These are phyloP conservation scores for Cryptosporidium felis DNA, from an alignment of 169 alveolate species.

Conservation along the genomic window DNA sequence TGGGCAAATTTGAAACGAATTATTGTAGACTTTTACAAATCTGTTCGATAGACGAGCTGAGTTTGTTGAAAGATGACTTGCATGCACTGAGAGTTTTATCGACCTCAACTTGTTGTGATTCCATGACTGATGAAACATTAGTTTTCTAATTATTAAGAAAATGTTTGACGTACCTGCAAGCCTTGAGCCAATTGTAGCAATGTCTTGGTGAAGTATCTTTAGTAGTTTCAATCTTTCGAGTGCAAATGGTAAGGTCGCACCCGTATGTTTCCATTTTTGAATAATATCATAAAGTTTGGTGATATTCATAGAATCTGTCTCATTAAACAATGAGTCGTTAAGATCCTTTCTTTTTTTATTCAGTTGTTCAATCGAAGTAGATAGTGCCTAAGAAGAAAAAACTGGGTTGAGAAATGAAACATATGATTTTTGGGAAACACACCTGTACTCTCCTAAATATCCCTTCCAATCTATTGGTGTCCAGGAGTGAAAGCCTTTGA, in stretches of 20 bases:
- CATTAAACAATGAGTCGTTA: slow-evolving; percentile 44
- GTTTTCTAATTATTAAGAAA: neutral
- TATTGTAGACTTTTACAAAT: slow-evolving; percentile 38
- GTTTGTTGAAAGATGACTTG: slow-evolving; percentile 23
- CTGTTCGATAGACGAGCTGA: slow-evolving; percentile 26
- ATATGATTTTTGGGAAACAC: neutral
- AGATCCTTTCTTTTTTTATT: slow-evolving; percentile 60
- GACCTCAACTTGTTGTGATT: slow-evolving; percentile 51
- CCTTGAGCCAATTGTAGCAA: slow-evolving; percentile 46
- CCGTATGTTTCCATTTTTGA: slow-evolving; percentile 59
- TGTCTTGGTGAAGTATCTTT: slow-evolving; percentile 40
- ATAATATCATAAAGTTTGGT: slow-evolving; percentile 56
- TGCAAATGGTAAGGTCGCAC: slow-evolving; percentile 55
- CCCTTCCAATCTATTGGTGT: slow-evolving; percentile 75
- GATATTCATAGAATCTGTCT: slow-evolving; percentile 44
- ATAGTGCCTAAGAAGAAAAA: slow-evolving; percentile 17
- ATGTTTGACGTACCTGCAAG: slow-evolving; percentile 6
- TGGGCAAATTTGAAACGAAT: neutral
- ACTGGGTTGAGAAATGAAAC: neutral
- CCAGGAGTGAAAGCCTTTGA: slow-evolving; percentile 74
- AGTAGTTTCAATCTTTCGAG: slow-evolving; percentile 51
- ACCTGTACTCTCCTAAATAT: slow-evolving; percentile 76
- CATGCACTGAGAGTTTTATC: slow-evolving; percentile 45
- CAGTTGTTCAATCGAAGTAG: slow-evolving; percentile 61
- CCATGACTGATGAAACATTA: slow-evolving; percentile 23